A percentile compares a stretch with the other conserved stretches of the same genome.
These are phyloP conservation scores for Zoysia pacifica DNA, from an alignment of 176 grass and related monocot species.

Conservation along the genomic window DNA sequence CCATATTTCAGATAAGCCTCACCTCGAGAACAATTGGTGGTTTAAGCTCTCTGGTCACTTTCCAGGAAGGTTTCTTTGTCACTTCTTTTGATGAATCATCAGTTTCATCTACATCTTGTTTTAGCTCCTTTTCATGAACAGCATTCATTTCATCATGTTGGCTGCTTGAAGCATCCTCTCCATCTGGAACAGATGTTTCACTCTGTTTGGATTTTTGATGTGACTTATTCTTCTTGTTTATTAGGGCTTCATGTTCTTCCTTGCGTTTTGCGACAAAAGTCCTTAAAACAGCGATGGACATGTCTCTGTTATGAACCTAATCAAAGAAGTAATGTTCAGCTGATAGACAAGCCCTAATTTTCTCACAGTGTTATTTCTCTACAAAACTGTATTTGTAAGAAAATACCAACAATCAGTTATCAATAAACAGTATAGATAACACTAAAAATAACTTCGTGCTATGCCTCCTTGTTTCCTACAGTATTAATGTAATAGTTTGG, in stretches of 20 bases:
- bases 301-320: slow-evolving; percentile 98
- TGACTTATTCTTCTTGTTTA: slow-evolving; percentile 53
- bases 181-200: slow-evolving; percentile 45
- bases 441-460: not conserved
- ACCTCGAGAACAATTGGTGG: slow-evolving; percentile 88
- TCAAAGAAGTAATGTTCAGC: slow-evolving; percentile 30
- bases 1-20: slow-evolving; percentile 31
- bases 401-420: not conserved
- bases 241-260: slow-evolving; percentile 73
- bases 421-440: slow-evolving; percentile 1
- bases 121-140: slow-evolving; percentile 45
- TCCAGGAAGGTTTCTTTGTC: slow-evolving; percentile 52
- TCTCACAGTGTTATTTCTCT: not conserved
- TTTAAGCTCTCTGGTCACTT: slow-evolving; percentile 65
- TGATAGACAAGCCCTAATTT: not conserved
- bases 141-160: slow-evolving; percentile 46
- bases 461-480: not conserved
- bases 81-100: slow-evolving; percentile 42
- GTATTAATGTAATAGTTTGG: not conserved
- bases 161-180: slow-evolving; percentile 36
- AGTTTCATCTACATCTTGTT: slow-evolving; percentile 43
- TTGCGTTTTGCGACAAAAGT: slow-evolving; percentile 75
- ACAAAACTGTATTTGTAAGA: not conserved
- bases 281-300: slow-evolving; percentile 94
- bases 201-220: slow-evolving; percentile 25